Evolutionary conservation across 2,329 filamentous ascomycete species (phyloP), one percentile per base, ranked within the genome.

Genomic region (Alternaria triticina): DNA sequence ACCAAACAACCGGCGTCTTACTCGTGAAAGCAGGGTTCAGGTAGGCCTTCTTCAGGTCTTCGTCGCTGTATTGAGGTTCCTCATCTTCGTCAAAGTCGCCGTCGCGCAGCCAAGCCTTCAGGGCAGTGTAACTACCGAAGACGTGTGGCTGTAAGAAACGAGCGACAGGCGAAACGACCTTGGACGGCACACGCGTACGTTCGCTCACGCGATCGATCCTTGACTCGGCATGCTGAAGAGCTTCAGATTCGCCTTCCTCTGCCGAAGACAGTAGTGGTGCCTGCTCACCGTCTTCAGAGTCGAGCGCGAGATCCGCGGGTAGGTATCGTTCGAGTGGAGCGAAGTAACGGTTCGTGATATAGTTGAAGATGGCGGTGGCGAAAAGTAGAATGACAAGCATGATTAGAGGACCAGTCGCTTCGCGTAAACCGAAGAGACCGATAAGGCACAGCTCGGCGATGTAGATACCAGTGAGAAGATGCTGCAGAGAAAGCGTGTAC

Each of bases 401-500:
- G 22, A 80, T 64, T 7, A 69, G 64, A 6, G 79, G 78, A 4
- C 79, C 78, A 5, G 71, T 77, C 1, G 78, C 79, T 43, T 70
- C 57, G 46, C 70, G 73, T 12, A 77, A 59, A 45, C 77, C 91
- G 71, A 97, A 94, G 3, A 97, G 85, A 54, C 94, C 94, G 68
- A 97, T 90, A 75, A 97, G 84, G 79, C 93, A 96, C 28, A 95
- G 82, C 68, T 96, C 89, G 1, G 90, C 88, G 36, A 97, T 85
- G 77, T 98, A 97, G 54, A 96, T 84, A 22, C 95, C 94, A 1
- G 90, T 89, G 27, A 95, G 89, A 51, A 96, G 88, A 62, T 97
- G 94, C 77, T 96, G 90, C 55, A 98, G 84, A 1, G 92, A 94
- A n/a, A 90, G 90, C 1, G 93, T 91, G 76, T 97, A 97, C 70